Conservation (phyloP, 768 basidiomycete genomes). For the Russula earlei region DNA sequence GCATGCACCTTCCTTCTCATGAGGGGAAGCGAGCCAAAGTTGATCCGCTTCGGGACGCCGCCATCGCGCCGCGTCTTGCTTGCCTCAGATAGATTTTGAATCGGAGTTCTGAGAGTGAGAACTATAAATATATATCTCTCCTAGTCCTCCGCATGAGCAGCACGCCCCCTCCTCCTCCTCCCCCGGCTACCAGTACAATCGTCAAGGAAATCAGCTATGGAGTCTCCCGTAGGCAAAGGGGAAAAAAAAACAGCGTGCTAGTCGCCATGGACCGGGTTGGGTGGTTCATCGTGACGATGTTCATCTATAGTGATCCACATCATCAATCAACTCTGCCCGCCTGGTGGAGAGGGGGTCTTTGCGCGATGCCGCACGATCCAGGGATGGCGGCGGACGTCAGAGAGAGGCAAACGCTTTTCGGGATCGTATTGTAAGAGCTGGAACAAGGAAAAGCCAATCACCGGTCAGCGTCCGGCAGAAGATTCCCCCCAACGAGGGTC, state of each 20-base stretch:
- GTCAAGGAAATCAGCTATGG: background rate
- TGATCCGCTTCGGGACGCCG: no score
- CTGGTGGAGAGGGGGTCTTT: constrained; percentile 15
- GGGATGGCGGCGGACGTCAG: constrained; percentile 36
- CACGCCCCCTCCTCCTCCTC: no score
- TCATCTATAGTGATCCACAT: background rate
- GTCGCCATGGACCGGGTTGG: background rate
- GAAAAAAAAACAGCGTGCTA: background rate
- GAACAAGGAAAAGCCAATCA: background rate
- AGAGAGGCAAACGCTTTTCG: constrained; percentile 36
- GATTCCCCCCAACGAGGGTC: background rate
- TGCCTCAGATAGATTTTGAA: background rate
- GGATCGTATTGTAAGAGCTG: constrained; percentile 64
- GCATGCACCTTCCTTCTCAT: no score
- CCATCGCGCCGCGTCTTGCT: no score
- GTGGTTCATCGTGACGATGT: no score
- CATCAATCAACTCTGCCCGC: background rate
- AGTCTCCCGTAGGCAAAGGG: background rate
- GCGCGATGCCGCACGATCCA: constrained; percentile 28
- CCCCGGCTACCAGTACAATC: background rate
- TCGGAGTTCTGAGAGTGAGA: no score
- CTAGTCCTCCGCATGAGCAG: no score
- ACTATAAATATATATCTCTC: background rate
- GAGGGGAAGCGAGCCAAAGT: no score
- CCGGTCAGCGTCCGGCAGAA: background rate